Evolutionary conservation across 129 eudicot species (phyloP), one percentile per base, ranked within the genome.

Genomic region (Calendula officinalis): DNA sequence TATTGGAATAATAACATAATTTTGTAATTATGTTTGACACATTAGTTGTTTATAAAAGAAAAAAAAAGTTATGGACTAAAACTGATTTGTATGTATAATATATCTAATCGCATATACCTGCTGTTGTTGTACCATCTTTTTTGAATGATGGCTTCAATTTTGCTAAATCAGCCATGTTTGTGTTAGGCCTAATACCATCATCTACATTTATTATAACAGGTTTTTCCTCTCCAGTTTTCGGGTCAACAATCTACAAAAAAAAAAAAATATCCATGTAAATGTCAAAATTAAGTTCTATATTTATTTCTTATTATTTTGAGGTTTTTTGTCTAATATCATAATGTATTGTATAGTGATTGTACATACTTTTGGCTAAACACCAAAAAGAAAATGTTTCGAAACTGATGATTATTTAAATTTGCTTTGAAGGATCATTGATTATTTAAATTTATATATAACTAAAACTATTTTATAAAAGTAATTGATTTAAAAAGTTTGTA

Each of bases 141-240:
- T 86, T 92, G 67, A 92, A 92, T 27, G 96, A 77, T 54, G 96
- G 95, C 72, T 88, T 92, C 70, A 92, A 41, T 74, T 83, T 92
- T 58, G 95, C 88, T 54, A 88, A 75, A 80, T 69, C 89, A 34
- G 72, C 68, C 70, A 92, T 46, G 68, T 81, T 92, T 30, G 95
- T 77, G 73, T 56, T 83, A 37, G 96, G 87, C 59, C 96, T 81
- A 62, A 92, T 81, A 30, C 99, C 95, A 55, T 85, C 92, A 57
- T 85, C 92, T 27, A 81, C 74, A 16, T 83, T 69, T 64, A 85
- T 69, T 5, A 64, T 70, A 49, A 85, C 81, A 3, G 42, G 62
- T 62, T 82, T 85, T 77, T 71, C 87, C 77, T 72, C 92, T 51
- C 85, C 83, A 7, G 87, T 85, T 79, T 78, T 78, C 3, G 85